Base-by-base conservation (phyloP, 2,329 filamentous ascomycete species). In the Talaromyces sp. region DNA sequence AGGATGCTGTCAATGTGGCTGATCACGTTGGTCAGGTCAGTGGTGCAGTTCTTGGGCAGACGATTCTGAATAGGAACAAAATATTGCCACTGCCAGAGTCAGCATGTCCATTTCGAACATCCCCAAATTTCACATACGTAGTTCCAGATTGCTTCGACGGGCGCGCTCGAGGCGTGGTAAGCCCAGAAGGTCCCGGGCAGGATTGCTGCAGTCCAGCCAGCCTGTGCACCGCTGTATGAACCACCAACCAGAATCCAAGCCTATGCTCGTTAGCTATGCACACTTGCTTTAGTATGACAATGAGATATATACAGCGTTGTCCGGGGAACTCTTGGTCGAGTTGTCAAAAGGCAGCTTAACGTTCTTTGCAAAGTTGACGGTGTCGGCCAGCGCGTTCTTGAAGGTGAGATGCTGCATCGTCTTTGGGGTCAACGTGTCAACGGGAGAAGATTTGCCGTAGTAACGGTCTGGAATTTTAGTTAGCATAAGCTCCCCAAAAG, bases 151-250 rank as follows among this genome's bases (percentile, higher is more conserved):
- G 81, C 80, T 66, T 87, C 73, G 0, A 87, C 83, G 0, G 83
- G 82, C 0, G 80, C 85, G 68, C 81, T 83, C 33, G 81, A 83
- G 3, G 83, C 75, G 69, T 85, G 83, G 65, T 86, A 86, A 1
- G 83, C 84, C 84, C 84, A 87, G 71, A 85, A 84, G 0, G 83
- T 85, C 6, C 82, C 84, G 0, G 83, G 83, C 1, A 78, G 73
- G 2, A 81, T 72, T 12, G 79, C 80, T 40, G 81, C 81, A 2
- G 79, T 83, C 83, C 84, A 86, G 0, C 83, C 84, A 1, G 83
- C 70, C 16, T 87, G 73, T 5, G 83, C 82, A 47, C 84, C 85
- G 34, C 78, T 79, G 68, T 87, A 87, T 0, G 82, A 85, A 31
- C 83, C 84, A 14, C 85, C 85, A 6, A 77, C 74, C 54, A 83